Base-by-base conservation (phyloP, 345 rosid genomes). In the Aethionema arabicum region DNA sequence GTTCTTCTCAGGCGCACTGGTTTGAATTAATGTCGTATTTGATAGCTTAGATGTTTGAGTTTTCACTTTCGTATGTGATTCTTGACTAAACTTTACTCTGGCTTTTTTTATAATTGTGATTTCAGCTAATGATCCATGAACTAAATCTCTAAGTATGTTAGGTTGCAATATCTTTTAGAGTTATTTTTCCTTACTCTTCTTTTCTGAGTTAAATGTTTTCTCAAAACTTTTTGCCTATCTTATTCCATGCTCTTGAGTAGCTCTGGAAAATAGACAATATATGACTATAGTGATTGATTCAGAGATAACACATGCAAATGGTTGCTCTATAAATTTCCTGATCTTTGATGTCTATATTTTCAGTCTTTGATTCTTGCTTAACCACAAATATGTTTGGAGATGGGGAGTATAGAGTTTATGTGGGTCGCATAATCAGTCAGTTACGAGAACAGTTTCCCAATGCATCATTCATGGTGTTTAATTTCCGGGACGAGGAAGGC, bases 401-500 rank as follows among this genome's bases (percentile, higher is more conserved):
- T 0, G 79, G 83, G 41, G 85, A 76, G 32, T 80, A 78, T 64
- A 74, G 73, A 67, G 68, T 65, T 47, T 82, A 83, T 58, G 70
- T 85, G 7, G 72, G 79, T 73, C 80, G 81, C 64, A 73, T 85
- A 59, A 82, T 76, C 63, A 56, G 72, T 69, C 87, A 81, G 74
- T 81, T 85, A 32, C 73, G 70, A 43, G 82, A 76, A 39, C 75
- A 83, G 48, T 80, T 78, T 52, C 83, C 85, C 4, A 76, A 75
- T 56, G 85, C 83, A 48, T 85, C 90, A 4, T 85, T 76, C 73
- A 83, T 88, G 96, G 92, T 82, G 68, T 88, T 88, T 63, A 83
- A 85, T 59, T 83, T 88, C 73, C 79, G 80, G 14, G 87, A 85
- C 30, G 83, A 79, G 44, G 81, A 71, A 61, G 44, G 70, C 32